Conservation (phyloP, 768 basidiomycete species). For the Suillus tomentosus region DNA sequence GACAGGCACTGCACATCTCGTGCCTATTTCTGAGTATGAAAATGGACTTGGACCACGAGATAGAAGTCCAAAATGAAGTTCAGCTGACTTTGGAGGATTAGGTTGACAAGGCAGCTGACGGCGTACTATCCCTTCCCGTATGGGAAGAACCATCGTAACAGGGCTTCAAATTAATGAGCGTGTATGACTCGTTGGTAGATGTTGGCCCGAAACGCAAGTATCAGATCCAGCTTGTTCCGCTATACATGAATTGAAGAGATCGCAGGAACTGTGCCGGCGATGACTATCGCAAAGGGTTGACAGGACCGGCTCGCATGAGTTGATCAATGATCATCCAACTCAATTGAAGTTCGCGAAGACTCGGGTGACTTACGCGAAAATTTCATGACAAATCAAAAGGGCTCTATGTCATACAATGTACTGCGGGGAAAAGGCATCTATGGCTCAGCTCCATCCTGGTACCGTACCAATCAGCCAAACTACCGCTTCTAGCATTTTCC, state of each 20-base stretch:
- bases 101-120: neutral
- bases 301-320: neutral
- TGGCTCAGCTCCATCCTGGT: too few relatives aligned
- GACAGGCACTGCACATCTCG: neutral
- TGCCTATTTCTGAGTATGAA: neutral
- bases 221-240: neutral
- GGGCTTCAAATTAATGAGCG: neutral
- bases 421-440: too few relatives aligned
- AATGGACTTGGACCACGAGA: neutral
- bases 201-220: neutral
- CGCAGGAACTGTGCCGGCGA: neutral
- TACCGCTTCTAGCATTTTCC: too few relatives aligned
- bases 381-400: too few relatives aligned
- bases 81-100: conserved; percentile 2
- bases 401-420: too few relatives aligned
- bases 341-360: too few relatives aligned
- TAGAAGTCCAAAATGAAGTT: neutral
- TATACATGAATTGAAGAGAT: neutral
- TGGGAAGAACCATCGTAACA: neutral
- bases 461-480: too few relatives aligned
- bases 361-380: too few relatives aligned
- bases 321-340: too few relatives aligned
- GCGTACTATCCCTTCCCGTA: neutral
- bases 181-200: neutral
- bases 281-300: neutral